Percentiles rank a stretch among this genome's conserved stretches.
Conservation (phyloP, 306 rosid species). For the Ceratonia siliqua region DNA sequence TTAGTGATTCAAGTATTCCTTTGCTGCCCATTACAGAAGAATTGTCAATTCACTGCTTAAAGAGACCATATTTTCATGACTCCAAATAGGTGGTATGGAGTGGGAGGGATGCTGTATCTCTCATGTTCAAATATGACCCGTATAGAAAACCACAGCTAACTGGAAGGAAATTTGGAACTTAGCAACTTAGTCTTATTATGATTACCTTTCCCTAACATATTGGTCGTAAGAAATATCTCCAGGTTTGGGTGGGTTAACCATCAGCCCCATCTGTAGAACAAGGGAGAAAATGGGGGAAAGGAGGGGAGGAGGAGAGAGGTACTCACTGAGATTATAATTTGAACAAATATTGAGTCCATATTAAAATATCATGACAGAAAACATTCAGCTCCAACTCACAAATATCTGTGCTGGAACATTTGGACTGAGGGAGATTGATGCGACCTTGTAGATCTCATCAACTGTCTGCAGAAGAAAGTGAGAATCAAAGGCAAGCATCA, state of each 20-base stretch:
- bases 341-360: slow-evolving; percentile 15
- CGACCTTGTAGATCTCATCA: slow-evolving; percentile 93
- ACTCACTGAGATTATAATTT: slow-evolving; percentile 19
- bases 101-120: slow-evolving; percentile 22
- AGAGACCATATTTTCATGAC: slow-evolving; percentile 1
- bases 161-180: slow-evolving; percentile 4
- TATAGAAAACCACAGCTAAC: slow-evolving; percentile 8
- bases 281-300: slow-evolving; percentile 26
- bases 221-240: slow-evolving; percentile 94
- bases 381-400: slow-evolving; percentile 63
- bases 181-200: slow-evolving; percentile 29
- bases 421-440: slow-evolving; percentile 89
- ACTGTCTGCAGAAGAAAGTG: slow-evolving; percentile 75
- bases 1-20: slow-evolving; percentile 85
- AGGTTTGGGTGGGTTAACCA: slow-evolving; percentile 92
- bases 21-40: slow-evolving; percentile 57
- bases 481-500: slow-evolving; percentile 32
- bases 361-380: slow-evolving; percentile 18
- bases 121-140: not conserved
- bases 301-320: slow-evolving; percentile 14
- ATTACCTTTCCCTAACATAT: slow-evolving; percentile 84
- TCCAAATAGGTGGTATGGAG: not conserved
- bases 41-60: slow-evolving; percentile 29
- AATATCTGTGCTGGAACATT: slow-evolving; percentile 99
- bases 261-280: slow-evolving; percentile 86